Base-by-base conservation (phyloP, 805 yeast genomes). In the Ogataea pignaliae region DNA sequence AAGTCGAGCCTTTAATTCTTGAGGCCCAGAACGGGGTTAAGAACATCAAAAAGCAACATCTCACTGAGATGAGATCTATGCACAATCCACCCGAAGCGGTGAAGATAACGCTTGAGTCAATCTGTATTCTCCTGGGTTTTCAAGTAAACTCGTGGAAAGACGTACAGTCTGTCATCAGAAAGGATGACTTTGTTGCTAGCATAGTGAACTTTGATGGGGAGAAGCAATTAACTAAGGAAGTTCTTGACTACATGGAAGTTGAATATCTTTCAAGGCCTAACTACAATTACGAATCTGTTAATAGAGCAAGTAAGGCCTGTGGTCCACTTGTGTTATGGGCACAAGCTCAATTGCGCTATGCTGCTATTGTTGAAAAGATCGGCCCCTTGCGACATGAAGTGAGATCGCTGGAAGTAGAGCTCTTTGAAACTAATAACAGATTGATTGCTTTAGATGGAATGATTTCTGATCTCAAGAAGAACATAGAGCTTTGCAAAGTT, bases 301-400 rank as follows among this genome's bases (percentile, higher is more conserved):
- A 85, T 54, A 70, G 97, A 34, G 98, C 98, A 4, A 85, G 95
- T 62, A 88, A 86, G 57, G 97, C 97, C 0, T 88, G 97, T 67
- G 98, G 97, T 0, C 98, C 98, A 0, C 66, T 91, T 31, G 57
- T 85, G 15, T 82, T 81, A 48, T 91, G 98, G 98, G 90, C 89
- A 0, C 73, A 74, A 42, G 97, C 98, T 0, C 97, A 91, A 51
- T 70, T 89, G n/a, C 68, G 73, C n/a, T 91, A 84, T 57, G 76
- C 91, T 0, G 57, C 76, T 1, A 84, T 89, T 17, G 65, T 88
- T 36, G 84, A 85, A 32, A 75, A 72, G 40, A 76, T 91, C 21
- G 85, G 79, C 1, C 98, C 98, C 0, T 63, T 91, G 53, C 68
- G 81, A 44, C 69, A 69, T 5, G 96, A 89, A 52, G 85, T 88